Evolutionary conservation across 208 protist species (phyloP).

Genomic region (Perkinsela sp.): DNA sequence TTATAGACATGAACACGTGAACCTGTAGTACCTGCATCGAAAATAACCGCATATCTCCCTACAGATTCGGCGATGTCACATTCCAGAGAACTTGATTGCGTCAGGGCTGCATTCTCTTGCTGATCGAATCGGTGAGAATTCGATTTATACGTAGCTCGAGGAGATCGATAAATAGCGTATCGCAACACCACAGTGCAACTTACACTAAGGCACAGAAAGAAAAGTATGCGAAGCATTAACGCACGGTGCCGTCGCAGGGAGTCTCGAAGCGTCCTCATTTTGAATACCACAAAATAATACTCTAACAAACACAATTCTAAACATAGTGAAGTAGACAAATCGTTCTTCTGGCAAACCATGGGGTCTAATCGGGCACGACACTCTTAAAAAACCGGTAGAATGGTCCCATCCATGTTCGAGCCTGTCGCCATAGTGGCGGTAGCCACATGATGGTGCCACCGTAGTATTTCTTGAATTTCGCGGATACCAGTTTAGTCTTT

Average conservation of each 20-base stretch:
- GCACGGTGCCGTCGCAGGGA: not conserved
- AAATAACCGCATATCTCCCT: conserved; percentile 28
- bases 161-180: not conserved
- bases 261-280: too few species aligned
- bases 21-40: conserved; percentile 53
- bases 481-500: not conserved
- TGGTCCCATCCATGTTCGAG: not conserved
- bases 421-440: not conserved
- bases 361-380: not conserved
- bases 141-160: not conserved
- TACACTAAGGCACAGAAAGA: not conserved
- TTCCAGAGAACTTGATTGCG: not conserved
- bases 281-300: too few species aligned
- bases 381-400: not conserved
- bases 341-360: too few species aligned
- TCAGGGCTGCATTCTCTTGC: not conserved
- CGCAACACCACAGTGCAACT: not conserved
- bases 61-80: not conserved
- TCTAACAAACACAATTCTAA: too few species aligned
- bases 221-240: not conserved
- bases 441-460: not conserved
- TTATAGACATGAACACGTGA: conserved; percentile 46
- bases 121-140: not conserved
- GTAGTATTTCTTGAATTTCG: not conserved
- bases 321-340: too few species aligned